Conservation (phyloP, 2,329 filamentous ascomycete genomes). For the Xylariales sp. region DNA sequence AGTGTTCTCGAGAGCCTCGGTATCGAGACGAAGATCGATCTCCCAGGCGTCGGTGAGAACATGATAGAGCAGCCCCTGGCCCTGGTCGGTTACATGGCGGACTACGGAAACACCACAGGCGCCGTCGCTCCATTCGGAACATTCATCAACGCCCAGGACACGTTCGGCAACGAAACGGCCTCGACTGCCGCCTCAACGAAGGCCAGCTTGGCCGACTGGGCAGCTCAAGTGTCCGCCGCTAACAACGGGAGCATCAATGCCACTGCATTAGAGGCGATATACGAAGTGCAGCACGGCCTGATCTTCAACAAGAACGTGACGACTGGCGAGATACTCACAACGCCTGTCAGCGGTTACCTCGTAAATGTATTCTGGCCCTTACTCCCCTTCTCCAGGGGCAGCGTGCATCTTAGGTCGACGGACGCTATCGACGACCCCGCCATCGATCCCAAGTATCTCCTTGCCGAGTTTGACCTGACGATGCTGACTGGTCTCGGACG, state of each 20-base stretch:
- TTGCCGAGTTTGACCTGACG: conserved; percentile 31
- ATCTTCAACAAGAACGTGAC: conserved; percentile 41
- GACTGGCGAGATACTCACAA: conserved; percentile 41
- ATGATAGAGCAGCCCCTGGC: conserved; percentile 44
- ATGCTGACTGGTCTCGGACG: conserved; percentile 24
- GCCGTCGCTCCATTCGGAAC: conserved; percentile 24
- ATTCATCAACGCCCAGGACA: conserved; percentile 29
- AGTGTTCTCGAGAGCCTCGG: conserved; percentile 35
- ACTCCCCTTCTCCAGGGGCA: conserved; percentile 35
- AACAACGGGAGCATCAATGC: conserved; percentile 23
- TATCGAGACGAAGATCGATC: conserved; percentile 38
- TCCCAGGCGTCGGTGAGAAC: conserved; percentile 49
- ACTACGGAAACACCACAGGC: conserved; percentile 13
- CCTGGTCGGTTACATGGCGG: conserved; percentile 20
- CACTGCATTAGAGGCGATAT: conserved; percentile 32
- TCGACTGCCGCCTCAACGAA: conserved; percentile 20
- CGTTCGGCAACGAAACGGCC: conserved; percentile 26
- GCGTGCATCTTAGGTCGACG: conserved; percentile 34
- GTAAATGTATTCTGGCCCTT: conserved; percentile 33
- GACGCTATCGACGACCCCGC: conserved; percentile 29
- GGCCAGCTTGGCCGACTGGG: conserved; percentile 26
- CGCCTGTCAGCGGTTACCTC: conserved; percentile 23
- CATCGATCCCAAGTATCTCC: conserved; percentile 32
- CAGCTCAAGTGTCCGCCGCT: conserved; percentile 20
- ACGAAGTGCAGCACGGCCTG: conserved; percentile 41